phyloP scores from a whole-genome alignment of 208 protist species.

The Trypanosoma platydactyli region DNA sequence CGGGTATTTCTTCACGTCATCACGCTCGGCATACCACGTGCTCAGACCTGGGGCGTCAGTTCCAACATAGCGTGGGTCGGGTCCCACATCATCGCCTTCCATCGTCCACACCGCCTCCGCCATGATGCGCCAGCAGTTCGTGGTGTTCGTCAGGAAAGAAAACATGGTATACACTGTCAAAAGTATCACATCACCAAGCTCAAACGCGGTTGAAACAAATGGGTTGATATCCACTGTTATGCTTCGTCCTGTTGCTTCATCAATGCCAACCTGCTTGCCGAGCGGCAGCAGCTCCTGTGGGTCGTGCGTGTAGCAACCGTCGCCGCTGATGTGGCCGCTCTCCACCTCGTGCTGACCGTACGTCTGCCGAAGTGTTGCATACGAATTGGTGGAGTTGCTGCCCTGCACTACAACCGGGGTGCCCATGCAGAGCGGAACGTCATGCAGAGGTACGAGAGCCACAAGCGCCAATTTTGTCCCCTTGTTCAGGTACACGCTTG shows the following conservation, averaged over 20 bases:
- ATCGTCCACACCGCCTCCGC: constrained; percentile 83
- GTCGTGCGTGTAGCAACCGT: constrained; percentile 78
- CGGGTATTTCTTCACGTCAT: constrained; percentile 55
- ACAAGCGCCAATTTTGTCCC: constrained; percentile 82
- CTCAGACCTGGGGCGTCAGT: constrained; percentile 47
- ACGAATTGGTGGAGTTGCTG: constrained; percentile 72
- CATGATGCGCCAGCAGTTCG: constrained; percentile 68
- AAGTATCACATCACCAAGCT: constrained; percentile 76
- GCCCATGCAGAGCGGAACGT: constrained; percentile 79
- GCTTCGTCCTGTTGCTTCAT: constrained; percentile 52
- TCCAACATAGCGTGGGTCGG: constrained; percentile 77
- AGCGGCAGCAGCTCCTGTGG: constrained; percentile 67
- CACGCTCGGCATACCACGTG: constrained; percentile 48
- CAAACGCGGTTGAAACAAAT: constrained; percentile 62
- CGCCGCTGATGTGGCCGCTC: constrained; percentile 55
- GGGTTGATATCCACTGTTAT: constrained; percentile 79
- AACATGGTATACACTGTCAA: constrained; percentile 88
- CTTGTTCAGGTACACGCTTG: constrained; percentile 70
- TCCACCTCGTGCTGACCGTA: constrained; percentile 89
- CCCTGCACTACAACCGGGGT: constrained; percentile 68
- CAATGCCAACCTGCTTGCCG: constrained; percentile 58
- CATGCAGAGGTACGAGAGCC: constrained; percentile 75
- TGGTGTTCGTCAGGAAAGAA: constrained; percentile 73
- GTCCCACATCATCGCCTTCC: constrained; percentile 82
- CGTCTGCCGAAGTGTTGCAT: constrained; percentile 58